Conservation (phyloP, 768 basidiomycete species). For the Suillus discolor region DNA sequence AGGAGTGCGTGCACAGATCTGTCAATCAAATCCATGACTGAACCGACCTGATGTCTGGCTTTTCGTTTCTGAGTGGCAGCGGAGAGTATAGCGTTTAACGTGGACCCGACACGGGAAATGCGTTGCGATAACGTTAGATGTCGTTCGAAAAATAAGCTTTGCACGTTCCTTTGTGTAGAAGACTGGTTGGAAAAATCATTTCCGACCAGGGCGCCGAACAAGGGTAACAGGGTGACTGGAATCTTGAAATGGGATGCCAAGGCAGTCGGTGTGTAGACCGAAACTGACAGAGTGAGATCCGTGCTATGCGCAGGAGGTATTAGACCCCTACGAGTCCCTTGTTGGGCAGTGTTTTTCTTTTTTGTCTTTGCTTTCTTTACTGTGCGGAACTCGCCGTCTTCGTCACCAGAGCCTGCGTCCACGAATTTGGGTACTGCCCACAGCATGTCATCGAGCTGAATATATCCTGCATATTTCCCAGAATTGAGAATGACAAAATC, state of each 20-base stretch:
- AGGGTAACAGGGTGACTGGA: conserved; percentile 71
- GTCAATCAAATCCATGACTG: conserved; percentile 80
- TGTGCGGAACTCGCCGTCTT: conserved; percentile 59
- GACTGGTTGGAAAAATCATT: conserved; percentile 73
- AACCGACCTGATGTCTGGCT: conserved; percentile 57
- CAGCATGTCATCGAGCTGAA: conserved; percentile 74
- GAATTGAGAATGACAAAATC: conserved; percentile 81
- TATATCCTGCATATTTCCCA: conserved; percentile 77
- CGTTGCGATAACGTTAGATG: conserved; percentile 59
- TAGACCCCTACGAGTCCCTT: conserved; percentile 32
- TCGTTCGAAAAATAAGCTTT: conserved; percentile 69
- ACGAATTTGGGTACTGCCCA: conserved; percentile 47
- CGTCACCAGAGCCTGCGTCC: conserved; percentile 34
- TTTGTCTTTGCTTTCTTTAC: conserved; percentile 56
- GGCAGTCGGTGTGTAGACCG: conserved; percentile 59
- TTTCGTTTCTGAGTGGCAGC: conserved; percentile 50
- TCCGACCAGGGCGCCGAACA: conserved; percentile 77
- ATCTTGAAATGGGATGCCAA: conserved; percentile 70
- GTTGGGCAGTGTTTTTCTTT: conserved; percentile 39
- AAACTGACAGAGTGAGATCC: conserved; percentile 53
- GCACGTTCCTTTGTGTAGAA: conserved; percentile 50
- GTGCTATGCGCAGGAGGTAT: conserved; percentile 54
- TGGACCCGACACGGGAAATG: conserved; percentile 63
- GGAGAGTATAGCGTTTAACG: conserved; percentile 56
- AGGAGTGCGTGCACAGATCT: conserved; percentile 63